phyloP scores from a whole-genome alignment of 495 filamentous ascomycete species.

The Ascodesmis nigricans region DNA sequence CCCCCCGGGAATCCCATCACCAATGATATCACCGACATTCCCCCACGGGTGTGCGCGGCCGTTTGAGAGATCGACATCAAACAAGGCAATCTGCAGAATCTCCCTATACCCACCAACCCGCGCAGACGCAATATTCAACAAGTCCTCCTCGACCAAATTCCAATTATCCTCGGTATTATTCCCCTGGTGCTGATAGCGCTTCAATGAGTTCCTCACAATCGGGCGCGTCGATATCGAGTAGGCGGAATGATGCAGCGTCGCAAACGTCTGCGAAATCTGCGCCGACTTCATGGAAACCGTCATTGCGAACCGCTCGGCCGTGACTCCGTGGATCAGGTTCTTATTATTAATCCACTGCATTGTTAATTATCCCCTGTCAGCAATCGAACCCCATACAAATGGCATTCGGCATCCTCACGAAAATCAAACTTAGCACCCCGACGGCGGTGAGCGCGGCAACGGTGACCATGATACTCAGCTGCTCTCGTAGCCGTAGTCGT shows the following conservation, averaged over 20 bases:
- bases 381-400: too few species aligned
- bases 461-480: slow-evolving; percentile 40
- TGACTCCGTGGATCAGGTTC: slow-evolving; percentile 34
- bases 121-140: slow-evolving; percentile 29
- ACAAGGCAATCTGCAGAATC: slow-evolving; percentile 30
- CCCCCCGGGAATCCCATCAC: slow-evolving; percentile 8
- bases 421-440: slow-evolving; percentile 39
- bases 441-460: slow-evolving; percentile 36
- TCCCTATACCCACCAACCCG: slow-evolving; percentile 22
- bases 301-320: slow-evolving; percentile 32
- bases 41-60: slow-evolving; percentile 17
- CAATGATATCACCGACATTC: slow-evolving; percentile 5
- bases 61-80: slow-evolving; percentile 28
- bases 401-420: slow-evolving; percentile 24
- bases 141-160: slow-evolving; percentile 28
- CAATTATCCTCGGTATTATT: slow-evolving; percentile 34
- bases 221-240: slow-evolving; percentile 34
- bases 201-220: slow-evolving; percentile 33
- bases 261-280: slow-evolving; percentile 34
- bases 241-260: slow-evolving; percentile 33
- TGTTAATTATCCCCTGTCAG: too few species aligned
- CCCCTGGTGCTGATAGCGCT: slow-evolving; percentile 29
- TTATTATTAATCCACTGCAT: slow-evolving; percentile 38
- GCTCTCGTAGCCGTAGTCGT: slow-evolving; percentile 42
- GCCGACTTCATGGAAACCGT: slow-evolving; percentile 70